Conservation (phyloP, 164 flowering plant species). For the Magnolia sinica region DNA sequence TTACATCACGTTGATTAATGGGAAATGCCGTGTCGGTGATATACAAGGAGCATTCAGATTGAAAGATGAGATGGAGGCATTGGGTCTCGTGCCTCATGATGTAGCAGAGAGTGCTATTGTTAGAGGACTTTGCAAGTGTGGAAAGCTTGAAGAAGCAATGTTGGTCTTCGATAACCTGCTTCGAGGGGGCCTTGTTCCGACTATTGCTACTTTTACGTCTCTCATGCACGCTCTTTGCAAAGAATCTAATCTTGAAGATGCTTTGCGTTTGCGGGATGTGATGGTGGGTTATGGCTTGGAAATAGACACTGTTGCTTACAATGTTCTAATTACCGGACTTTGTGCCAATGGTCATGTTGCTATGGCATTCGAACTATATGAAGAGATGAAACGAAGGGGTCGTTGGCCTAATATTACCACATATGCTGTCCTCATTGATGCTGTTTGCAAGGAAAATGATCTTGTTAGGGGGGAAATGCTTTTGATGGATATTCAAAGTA, state of each 20-base stretch:
- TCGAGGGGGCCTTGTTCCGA: conserved; percentile 44
- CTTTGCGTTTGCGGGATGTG: conserved; percentile 38
- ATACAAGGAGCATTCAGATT: conserved; percentile 56
- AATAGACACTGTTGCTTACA: conserved; percentile 63
- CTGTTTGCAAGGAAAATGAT: conserved; percentile 28
- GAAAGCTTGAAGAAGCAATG: conserved; percentile 68
- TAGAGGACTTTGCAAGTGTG: conserved; percentile 65
- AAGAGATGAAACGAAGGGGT: conserved; percentile 65
- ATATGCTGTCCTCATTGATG: conserved; percentile 44
- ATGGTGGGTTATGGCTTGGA: conserved; percentile 52
- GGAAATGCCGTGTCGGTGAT: conserved; percentile 59
- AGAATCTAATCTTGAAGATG: conserved; percentile 42
- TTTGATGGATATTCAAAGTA: conserved; percentile 47
- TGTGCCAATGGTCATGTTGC: conserved; percentile 44
- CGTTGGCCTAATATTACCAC: conserved; percentile 56
- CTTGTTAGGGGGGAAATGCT: conserved; percentile 35
- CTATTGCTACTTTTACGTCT: conserved; percentile 74
- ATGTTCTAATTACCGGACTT: conserved; percentile 70
- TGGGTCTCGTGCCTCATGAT: conserved; percentile 37
- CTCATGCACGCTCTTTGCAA: conserved; percentile 63
- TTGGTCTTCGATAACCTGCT: conserved; percentile 56
- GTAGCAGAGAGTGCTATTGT: conserved; percentile 77
- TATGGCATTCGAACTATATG: conserved; percentile 57
- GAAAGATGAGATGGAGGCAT: conserved; percentile 58
- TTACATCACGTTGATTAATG: conserved; percentile 54